A percentile compares a stretch with the other conserved stretches of the same genome.
Conservation (phyloP, 805 yeast genomes). For the Kuraishia molischiana region DNA sequence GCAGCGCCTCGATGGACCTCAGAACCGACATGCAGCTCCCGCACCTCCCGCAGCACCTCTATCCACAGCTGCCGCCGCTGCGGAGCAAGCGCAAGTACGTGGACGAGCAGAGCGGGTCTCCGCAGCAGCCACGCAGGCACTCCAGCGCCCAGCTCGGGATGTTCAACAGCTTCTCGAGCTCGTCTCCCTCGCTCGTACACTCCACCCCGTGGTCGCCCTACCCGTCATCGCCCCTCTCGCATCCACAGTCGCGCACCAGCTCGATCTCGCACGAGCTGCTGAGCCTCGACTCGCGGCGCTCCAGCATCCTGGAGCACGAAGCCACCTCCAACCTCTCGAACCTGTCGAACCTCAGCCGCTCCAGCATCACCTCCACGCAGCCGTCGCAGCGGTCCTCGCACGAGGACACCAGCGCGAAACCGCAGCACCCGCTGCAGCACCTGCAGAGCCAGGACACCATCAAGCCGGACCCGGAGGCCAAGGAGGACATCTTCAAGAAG, state of each 20-base stretch:
- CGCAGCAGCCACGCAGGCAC: background rate
- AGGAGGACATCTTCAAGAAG: constrained; percentile 6
- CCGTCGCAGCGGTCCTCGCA: background rate
- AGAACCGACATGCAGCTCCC: constrained; percentile 6
- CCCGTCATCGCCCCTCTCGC: constrained; percentile 20
- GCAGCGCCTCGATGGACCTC: background rate
- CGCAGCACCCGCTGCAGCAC: background rate
- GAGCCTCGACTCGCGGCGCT: background rate
- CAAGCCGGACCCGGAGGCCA: background rate
- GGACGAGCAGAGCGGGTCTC: background rate
- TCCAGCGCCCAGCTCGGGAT: background rate
- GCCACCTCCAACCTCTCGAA: background rate
- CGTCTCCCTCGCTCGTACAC: background rate
- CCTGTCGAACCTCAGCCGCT: background rate
- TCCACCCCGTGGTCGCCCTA: constrained; percentile 9
- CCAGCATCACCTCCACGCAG: background rate
- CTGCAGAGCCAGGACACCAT: background rate
- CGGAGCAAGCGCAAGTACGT: constrained; percentile 5
- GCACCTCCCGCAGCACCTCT: constrained; percentile 8
- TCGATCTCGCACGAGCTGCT: constrained; percentile 13
- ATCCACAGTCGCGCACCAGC: constrained; percentile 20
- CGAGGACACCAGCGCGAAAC: background rate
- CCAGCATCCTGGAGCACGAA: background rate
- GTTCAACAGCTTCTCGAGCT: background rate
- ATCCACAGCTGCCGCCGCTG: background rate